These are phyloP conservation scores for Fusarium liriodendri DNA, from an alignment of 2,329 filamentous ascomycete species.

Conservation along the genomic window DNA sequence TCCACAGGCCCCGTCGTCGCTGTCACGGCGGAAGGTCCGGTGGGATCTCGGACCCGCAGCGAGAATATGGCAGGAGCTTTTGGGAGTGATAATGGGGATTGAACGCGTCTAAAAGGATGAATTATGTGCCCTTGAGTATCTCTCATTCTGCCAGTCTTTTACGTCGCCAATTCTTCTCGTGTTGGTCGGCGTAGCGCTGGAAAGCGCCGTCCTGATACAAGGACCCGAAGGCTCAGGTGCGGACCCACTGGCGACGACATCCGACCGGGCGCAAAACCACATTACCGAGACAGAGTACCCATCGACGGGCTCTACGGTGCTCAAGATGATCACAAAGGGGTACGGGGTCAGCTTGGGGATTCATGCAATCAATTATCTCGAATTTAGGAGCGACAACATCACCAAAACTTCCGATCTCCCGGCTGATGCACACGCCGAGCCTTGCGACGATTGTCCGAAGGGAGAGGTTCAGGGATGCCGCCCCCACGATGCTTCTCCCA, in stretches of 20 bases:
- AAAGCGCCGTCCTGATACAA: constrained; percentile 37
- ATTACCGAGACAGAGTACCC: constrained; percentile 38
- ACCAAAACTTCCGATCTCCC: not conserved
- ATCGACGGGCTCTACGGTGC: constrained; percentile 7
- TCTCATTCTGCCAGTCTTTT: not conserved
- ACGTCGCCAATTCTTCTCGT: not conserved
- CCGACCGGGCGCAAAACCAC: constrained; percentile 44
- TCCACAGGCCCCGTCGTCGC: constrained; percentile 18
- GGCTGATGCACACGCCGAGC: not conserved
- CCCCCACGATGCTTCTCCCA: constrained; percentile 8
- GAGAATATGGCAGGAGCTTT: constrained; percentile 9
- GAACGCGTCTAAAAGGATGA: not conserved
- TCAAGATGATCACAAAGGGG: constrained; percentile 23
- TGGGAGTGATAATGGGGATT: not conserved
- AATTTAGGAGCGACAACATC: not conserved
- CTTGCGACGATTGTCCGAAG: constrained; percentile 7
- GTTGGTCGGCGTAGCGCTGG: constrained; percentile 29
- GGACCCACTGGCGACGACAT: constrained; percentile 50
- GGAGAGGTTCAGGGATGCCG: constrained; percentile 8
- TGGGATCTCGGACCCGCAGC: constrained; percentile 43
- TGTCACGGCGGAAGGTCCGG: constrained; percentile 39
- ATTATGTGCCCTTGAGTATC: not conserved
- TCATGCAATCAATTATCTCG: not conserved
- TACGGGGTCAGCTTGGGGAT: not conserved
- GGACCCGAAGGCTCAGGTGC: constrained; percentile 40